phyloP scores from a whole-genome alignment of 106 monocot species.

The Phalaenopsis equestris region DNA sequence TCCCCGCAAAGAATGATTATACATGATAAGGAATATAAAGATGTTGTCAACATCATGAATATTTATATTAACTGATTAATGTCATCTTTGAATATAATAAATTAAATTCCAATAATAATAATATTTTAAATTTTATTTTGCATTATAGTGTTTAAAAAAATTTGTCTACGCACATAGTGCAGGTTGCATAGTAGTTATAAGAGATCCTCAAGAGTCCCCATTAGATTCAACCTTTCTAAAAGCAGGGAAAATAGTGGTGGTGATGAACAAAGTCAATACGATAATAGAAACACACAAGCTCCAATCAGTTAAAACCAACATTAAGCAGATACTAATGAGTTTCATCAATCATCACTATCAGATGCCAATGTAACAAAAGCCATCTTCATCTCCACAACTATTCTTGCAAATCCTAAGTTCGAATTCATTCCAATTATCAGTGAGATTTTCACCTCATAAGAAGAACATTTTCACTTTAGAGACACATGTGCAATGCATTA shows the following conservation, averaged over 20 bases:
- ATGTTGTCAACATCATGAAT: too few relatives aligned
- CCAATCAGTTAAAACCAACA: conserved; percentile 1
- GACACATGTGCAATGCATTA: conserved; percentile 10
- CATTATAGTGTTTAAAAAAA: too few relatives aligned
- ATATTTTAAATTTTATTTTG: too few relatives aligned
- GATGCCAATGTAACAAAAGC: neutral
- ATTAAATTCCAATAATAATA: too few relatives aligned
- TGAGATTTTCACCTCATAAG: neutral
- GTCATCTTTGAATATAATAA: too few relatives aligned
- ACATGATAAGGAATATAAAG: too few relatives aligned
- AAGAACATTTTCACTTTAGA: neutral
- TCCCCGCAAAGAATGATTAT: too few relatives aligned
- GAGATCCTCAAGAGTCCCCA: too few relatives aligned
- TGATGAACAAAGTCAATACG: neutral
- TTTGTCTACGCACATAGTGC: too few relatives aligned
- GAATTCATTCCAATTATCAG: neutral
- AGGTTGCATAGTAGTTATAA: too few relatives aligned
- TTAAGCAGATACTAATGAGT: neutral
- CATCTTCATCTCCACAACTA: neutral
- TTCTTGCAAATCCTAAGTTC: neutral
- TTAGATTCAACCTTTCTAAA: neutral
- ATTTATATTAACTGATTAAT: too few relatives aligned
- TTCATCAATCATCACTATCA: neutral
- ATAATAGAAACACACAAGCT: neutral
- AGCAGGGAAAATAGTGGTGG: neutral